A percentile compares a stretch with the other conserved stretches of the same genome.
phyloP scores from a whole-genome alignment of 2,329 filamentous ascomycete species.

The Nemania abortiva region DNA sequence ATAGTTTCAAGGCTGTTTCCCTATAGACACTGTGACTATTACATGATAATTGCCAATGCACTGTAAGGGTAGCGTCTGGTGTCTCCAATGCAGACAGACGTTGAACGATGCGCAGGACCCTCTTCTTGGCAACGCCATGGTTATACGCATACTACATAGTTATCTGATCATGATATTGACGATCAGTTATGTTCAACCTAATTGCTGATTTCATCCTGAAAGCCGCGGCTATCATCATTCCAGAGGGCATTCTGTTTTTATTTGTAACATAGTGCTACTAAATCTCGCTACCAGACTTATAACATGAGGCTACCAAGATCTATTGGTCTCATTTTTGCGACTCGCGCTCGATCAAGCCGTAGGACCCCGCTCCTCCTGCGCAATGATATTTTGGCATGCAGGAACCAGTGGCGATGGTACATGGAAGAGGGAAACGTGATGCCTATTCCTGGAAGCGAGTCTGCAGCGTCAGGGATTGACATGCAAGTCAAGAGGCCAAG shows the following conservation, averaged over 20 bases:
- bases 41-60: conserved; percentile 27
- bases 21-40: conserved; percentile 18
- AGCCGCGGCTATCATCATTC: background rate
- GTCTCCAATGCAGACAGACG: conserved; percentile 23
- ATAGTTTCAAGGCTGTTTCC: conserved; percentile 1
- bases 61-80: conserved; percentile 29
- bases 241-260: background rate
- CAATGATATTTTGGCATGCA: conserved; percentile 29
- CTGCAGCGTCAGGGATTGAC: conserved; percentile 29
- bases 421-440: conserved; percentile 14
- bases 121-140: conserved; percentile 16
- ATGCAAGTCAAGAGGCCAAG: conserved; percentile 32
- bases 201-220: background rate
- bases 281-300: background rate
- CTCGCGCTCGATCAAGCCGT: background rate
- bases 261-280: background rate
- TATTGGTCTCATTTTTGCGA: background rate
- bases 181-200: background rate
- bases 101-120: conserved; percentile 9
- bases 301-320: background rate
- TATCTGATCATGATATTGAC: background rate
- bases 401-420: conserved; percentile 26
- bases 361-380: conserved; percentile 5
- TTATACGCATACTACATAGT: background rate
- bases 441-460: conserved; percentile 26